phyloP scores from a whole-genome alignment of 768 basidiomycete genomes.

The Mycena albidolilacea region DNA sequence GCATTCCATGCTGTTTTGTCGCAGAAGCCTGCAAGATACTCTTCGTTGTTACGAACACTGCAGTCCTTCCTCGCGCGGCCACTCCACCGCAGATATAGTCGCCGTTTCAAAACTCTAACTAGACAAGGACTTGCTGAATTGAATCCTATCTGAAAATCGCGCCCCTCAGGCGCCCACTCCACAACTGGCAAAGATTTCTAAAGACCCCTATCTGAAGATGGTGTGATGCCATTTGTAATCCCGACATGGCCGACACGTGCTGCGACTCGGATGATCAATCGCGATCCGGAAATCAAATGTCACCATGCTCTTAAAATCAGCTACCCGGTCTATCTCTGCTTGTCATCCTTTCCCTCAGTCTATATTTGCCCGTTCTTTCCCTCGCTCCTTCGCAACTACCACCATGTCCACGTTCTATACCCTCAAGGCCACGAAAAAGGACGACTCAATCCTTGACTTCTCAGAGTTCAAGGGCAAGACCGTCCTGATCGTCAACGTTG shows the following conservation, averaged over 20 bases:
- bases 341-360: not conserved
- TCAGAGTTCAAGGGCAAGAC: constrained; percentile 82
- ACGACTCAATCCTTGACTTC: constrained; percentile 71
- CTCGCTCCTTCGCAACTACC: constrained; percentile 37
- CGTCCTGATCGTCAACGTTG: constrained; percentile 84
- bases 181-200: too few species aligned
- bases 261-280: not conserved
- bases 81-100: constrained; percentile 58
- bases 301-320: constrained; percentile 29
- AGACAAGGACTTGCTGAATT: constrained; percentile 59
- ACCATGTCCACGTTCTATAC: constrained; percentile 70
- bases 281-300: not conserved
- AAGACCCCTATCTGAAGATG: not conserved
- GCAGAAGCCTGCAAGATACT: constrained; percentile 66
- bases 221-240: not conserved
- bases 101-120: constrained; percentile 63
- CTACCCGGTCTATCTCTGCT: constrained; percentile 27
- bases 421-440: constrained; percentile 76
- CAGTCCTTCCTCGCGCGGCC: constrained; percentile 65
- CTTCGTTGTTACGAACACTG: constrained; percentile 62
- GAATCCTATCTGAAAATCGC: constrained; percentile 34
- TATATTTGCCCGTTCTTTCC: not conserved
- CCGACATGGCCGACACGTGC: constrained; percentile 2
- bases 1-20: constrained; percentile 82
- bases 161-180: too few species aligned